Base-by-base conservation (phyloP, 75 land plant genomes). In the Picea glauca region DNA sequence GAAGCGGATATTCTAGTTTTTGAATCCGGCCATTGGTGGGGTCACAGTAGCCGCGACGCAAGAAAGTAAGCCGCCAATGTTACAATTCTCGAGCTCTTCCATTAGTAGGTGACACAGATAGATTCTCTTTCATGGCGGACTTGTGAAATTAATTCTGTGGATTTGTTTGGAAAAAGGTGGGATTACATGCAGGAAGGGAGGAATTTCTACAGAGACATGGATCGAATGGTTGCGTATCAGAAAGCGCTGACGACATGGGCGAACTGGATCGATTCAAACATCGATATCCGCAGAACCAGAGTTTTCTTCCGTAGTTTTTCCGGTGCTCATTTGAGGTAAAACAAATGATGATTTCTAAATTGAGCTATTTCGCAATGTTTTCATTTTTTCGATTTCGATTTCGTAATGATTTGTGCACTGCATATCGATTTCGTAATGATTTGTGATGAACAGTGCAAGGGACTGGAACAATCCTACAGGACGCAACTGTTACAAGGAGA, bases 231-330 rank as follows among this genome's bases (percentile, higher is more conserved):
- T 43, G 95, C 91, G 0, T 73, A 87, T 59, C 81, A 84, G 62
- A 87, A 60, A 58, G 91, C 81, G 38, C 57, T 93, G 78, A 89
- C 31, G 18, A 89, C 93, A 3, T 93, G 95, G 95, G 86, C 93
- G 0, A 77, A 65, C 15, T 93, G 93, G 93, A 85, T 86, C 26
- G 94, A 93, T 14, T 17, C 64, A 26, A 85, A 89, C 59, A 40
- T 89, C 32, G 91, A 89, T 20, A 26, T n/a, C 0, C 31, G 73
- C 6, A 83, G 38, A 76, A 91, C 93, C 35, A 81, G 79, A 50
- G 91, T 93, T 38, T 91, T 93, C 82, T 89, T 89, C 83, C 87
- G 81, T 12, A 64, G 85, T 73, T 81, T 84, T 21, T 91, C 95
- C 30, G 94, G 94, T 0, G 81, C 87, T 0, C 95, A 93, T 62